Percentiles rank a stretch among this genome's conserved stretches.
Evolutionary conservation across 2,329 filamentous ascomycete genomes (phyloP).

Genomic region (Fusarium torreyae): DNA sequence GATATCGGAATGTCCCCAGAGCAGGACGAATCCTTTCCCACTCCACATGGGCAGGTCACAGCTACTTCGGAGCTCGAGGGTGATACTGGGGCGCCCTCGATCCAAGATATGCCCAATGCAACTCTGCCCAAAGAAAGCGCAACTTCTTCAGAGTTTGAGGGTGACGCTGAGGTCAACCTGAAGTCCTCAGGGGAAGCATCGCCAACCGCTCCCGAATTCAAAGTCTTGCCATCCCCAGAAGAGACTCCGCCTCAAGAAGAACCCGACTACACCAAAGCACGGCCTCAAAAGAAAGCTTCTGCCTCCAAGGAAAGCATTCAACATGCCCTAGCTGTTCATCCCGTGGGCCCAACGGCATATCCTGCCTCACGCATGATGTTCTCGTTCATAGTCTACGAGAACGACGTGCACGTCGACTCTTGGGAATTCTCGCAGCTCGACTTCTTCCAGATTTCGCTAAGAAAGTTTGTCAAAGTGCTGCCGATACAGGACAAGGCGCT

Average conservation of each 20-base stretch:
- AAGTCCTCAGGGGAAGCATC: neutral
- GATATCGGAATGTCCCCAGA: neutral
- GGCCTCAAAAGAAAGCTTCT: neutral
- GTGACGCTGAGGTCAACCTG: neutral
- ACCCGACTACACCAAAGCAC: neutral
- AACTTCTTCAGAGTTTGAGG: neutral
- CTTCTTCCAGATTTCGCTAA: conserved; percentile 24
- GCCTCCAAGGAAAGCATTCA: neutral
- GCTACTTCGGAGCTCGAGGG: neutral
- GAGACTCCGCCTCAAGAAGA: neutral
- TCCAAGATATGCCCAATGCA: neutral
- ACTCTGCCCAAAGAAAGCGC: neutral
- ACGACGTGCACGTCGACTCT: neutral
- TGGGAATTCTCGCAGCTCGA: conserved; percentile 1
- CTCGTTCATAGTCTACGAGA: conserved; percentile 19
- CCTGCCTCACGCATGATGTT: conserved; percentile 13
- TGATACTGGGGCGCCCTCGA: neutral
- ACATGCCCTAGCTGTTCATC: conserved; percentile 2
- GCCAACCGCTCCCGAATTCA: neutral
- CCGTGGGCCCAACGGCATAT: neutral
- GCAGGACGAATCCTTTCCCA: neutral
- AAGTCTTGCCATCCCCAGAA: neutral
- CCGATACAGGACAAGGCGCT: conserved; percentile 25
- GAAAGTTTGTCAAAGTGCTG: conserved; percentile 18
- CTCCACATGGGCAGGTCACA: neutral